Evolutionary conservation across 352 stramenopile genomes (phyloP), one percentile per base, ranked within the genome.

Genomic region (Globisporangium spinosum): DNA sequence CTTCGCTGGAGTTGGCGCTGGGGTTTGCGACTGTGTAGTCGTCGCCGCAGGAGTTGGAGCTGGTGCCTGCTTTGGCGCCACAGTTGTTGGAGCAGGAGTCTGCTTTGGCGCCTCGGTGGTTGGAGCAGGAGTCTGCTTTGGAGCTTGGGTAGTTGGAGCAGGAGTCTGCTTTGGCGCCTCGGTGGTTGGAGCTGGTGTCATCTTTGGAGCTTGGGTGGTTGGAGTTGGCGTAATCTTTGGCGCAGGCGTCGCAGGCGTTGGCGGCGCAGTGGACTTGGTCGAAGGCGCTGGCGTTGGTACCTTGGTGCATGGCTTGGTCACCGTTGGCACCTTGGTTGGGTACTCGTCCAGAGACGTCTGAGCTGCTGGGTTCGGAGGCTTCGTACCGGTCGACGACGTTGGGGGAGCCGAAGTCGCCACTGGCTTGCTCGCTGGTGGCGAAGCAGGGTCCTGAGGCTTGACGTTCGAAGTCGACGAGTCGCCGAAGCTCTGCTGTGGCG

Each of bases 261-360:
- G 58, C 8, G 32, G 20, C 13, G n/a, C 8, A 43, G 40, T 54
- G 20, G 59, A n/a, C 20, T 65, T 43, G n/a, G 64, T 51, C 10
- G 64, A 53, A 8, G 64, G 55, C 35, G 43, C 64, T 40, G 55
- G 55, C 7, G 58, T 56, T 23, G 63, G 35, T 13, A 63, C 63
- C 47, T 70, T 64, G 7, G 58, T 55, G 65, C 65, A 70, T 13
- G 65, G 65, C 32, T 65, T 70, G 34, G 65, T 70, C 25, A 22
- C 34, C 6, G 47, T 65, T 17, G 65, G 65, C 27, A 59, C 57
- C 58, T 70, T 70, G 35, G 45, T 45, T 15, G 65, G 65, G 65
- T 70, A 70, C 47, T 70, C 57, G 17, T 70, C 47, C 29, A 62
- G 3, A 22, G 57, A 29, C 23, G 65, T 61, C 34, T 65, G 65